These are phyloP conservation scores for Quercus cerris DNA, from an alignment of 306 rosid genomes.

Conservation along the genomic window DNA sequence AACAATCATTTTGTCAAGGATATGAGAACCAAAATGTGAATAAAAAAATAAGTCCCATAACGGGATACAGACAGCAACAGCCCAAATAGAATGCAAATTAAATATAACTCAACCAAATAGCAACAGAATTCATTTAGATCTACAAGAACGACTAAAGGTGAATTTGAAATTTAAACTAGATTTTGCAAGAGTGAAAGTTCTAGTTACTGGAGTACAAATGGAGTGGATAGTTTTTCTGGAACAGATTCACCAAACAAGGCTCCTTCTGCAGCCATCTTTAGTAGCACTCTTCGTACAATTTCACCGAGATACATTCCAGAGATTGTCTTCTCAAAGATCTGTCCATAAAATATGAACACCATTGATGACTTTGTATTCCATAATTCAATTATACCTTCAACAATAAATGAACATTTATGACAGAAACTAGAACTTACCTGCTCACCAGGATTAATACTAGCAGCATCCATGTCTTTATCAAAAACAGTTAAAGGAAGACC, in stretches of 20 bases:
- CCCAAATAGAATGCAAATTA: not conserved
- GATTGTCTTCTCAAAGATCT: conserved; percentile 93
- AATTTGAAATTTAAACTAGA: conserved; percentile 2
- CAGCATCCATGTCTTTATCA: conserved; percentile 88
- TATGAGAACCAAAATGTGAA: not conserved
- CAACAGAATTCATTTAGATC: not conserved
- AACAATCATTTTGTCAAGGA: not conserved
- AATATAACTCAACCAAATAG: not conserved
- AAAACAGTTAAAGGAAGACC: conserved; percentile 76
- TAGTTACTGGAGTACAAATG: conserved; percentile 61
- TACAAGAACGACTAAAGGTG: not conserved
- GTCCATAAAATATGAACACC: conserved; percentile 10
- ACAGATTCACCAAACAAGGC: conserved; percentile 59
- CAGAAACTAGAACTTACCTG: conserved; percentile 48
- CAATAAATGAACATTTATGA: not conserved
- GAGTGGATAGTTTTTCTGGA: conserved; percentile 55
- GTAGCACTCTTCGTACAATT: conserved; percentile 71
- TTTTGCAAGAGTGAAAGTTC: not conserved
- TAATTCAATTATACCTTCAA: not conserved
- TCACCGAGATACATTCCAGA: conserved; percentile 97
- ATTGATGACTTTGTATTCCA: not conserved
- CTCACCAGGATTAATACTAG: conserved; percentile 91
- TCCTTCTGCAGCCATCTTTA: conserved; percentile 58
- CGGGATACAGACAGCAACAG: not conserved
- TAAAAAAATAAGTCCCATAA: not conserved